These are phyloP conservation scores for Aspergillus indologenus DNA, from an alignment of 495 filamentous ascomycete species.

Conservation along the genomic window DNA sequence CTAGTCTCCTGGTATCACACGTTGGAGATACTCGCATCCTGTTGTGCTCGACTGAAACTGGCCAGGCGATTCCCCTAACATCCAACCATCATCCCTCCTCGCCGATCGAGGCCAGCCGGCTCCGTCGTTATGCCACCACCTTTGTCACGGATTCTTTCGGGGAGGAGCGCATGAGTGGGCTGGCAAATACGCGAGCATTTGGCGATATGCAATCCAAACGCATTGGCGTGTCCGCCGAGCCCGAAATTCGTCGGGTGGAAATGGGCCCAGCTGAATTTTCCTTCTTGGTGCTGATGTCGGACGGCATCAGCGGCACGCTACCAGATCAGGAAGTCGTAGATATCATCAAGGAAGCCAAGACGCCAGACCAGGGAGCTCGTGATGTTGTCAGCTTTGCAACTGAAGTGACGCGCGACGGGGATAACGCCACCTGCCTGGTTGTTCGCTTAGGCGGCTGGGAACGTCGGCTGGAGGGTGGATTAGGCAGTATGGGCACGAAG, in stretches of 20 bases:
- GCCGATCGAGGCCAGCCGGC: conserved; percentile 74
- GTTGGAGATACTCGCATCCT: conserved; percentile 91
- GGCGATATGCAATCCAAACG: conserved; percentile 89
- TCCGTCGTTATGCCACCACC: conserved; percentile 79
- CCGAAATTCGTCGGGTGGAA: conserved; percentile 73
- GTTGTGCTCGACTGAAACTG: conserved; percentile 76
- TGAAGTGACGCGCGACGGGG: conserved; percentile 75
- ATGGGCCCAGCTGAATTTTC: conserved; percentile 76
- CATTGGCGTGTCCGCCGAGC: conserved; percentile 90
- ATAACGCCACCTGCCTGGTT: conserved; percentile 95
- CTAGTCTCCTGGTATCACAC: conserved; percentile 82
- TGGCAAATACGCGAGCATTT: conserved; percentile 92
- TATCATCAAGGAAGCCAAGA: conserved; percentile 87
- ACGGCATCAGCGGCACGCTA: conserved; percentile 80
- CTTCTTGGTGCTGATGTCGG: conserved; percentile 83
- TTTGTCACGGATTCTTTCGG: conserved; percentile 96
- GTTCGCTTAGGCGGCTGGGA: conserved; percentile 94
- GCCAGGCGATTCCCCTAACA: conserved; percentile 74
- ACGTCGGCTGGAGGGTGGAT: conserved; percentile 78
- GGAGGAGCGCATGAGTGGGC: conserved; percentile 89
- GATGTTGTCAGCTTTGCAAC: conserved; percentile 82
- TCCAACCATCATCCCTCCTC: conserved; percentile 87
- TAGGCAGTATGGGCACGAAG: conserved; percentile 85
- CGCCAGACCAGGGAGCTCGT: conserved; percentile 78
- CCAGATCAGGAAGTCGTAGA: conserved; percentile 94